phyloP scores from a whole-genome alignment of 2,329 filamentous ascomycete genomes.

The Hirsutella thompsonii region DNA sequence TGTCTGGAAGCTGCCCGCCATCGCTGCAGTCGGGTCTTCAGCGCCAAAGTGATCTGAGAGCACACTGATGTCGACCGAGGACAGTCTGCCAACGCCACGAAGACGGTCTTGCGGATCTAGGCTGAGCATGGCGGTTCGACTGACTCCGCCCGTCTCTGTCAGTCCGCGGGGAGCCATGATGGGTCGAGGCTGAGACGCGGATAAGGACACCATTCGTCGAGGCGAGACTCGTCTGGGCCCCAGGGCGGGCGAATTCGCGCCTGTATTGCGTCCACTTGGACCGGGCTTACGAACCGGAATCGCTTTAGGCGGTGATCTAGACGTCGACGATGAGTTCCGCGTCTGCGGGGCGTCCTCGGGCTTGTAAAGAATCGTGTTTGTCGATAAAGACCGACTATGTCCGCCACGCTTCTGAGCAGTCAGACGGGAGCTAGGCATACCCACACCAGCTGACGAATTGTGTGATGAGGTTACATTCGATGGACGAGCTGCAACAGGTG shows the following conservation, averaged over 20 bases:
- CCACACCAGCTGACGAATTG: constrained; percentile 13
- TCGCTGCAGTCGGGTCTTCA: constrained; percentile 46
- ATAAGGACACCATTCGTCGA: constrained; percentile 27
- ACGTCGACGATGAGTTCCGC: constrained; percentile 28
- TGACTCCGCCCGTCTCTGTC: constrained; percentile 21
- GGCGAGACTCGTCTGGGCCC: constrained; percentile 31
- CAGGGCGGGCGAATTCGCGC: constrained; percentile 17
- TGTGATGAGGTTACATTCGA: constrained; percentile 22
- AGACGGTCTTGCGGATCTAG: constrained; percentile 32
- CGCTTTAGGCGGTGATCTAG: constrained; percentile 25
- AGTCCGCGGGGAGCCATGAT: constrained; percentile 32
- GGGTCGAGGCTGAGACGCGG: constrained; percentile 42
- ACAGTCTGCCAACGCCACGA: constrained; percentile 28
- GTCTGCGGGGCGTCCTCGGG: constrained; percentile 37
- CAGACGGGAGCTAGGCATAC: constrained; percentile 8
- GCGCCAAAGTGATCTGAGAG: constrained; percentile 55
- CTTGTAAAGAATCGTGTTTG: constrained; percentile 74
- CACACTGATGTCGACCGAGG: constrained; percentile 60
- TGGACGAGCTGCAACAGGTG: constrained; percentile 31
- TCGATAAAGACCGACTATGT: constrained; percentile 66
- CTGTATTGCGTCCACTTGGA: constrained; percentile 19
- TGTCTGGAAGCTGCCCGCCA: constrained; percentile 68
- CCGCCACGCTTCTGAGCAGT: constrained; percentile 21
- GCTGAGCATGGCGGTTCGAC: constrained; percentile 34
- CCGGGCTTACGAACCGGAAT: constrained; percentile 21